These are phyloP conservation scores for Amanita brunnescens DNA, from an alignment of 768 basidiomycete species.

Conservation along the genomic window DNA sequence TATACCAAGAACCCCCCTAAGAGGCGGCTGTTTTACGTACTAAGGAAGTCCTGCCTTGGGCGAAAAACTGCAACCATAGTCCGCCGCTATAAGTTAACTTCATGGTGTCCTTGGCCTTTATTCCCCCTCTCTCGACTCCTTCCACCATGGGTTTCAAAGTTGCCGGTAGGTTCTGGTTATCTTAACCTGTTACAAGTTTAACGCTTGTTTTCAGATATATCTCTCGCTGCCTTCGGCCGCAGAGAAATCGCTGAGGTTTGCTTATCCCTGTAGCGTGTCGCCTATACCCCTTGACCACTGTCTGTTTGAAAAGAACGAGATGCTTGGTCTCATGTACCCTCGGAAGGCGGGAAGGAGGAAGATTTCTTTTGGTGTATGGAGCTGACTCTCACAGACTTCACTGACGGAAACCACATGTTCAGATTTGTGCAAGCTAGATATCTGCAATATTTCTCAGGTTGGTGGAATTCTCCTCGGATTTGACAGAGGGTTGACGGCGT, in stretches of 20 bases:
- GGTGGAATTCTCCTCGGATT: too few species aligned
- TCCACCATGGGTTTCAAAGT: too few species aligned
- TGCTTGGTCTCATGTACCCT: conserved; percentile 94
- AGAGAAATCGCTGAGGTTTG: conserved; percentile 98
- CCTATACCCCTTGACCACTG: not conserved
- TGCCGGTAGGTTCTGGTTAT: too few species aligned
- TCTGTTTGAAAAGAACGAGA: conserved; percentile 81
- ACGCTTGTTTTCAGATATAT: conserved; percentile 70
- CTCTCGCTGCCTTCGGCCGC: conserved; percentile 98
- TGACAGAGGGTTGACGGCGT: too few species aligned
- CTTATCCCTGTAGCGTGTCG: not conserved
- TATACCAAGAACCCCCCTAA: too few species aligned
- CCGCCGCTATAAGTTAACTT: too few species aligned
- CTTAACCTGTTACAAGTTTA: too few species aligned
- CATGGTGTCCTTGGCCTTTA: too few species aligned
- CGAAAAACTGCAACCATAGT: too few species aligned
- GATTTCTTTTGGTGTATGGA: conserved; percentile 99
- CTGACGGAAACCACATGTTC: conserved; percentile 83
- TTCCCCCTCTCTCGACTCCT: too few species aligned
- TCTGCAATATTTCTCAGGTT: conserved; percentile 79
- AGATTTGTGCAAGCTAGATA: conserved; percentile 92
- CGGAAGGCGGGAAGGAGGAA: conserved; percentile 95
- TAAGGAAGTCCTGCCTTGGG: too few species aligned
- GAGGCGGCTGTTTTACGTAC: too few species aligned
- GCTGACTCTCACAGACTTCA: conserved; percentile 84